Conservation (phyloP, 2,329 filamentous ascomycete genomes). For the Plectosphaerella cucumerina region DNA sequence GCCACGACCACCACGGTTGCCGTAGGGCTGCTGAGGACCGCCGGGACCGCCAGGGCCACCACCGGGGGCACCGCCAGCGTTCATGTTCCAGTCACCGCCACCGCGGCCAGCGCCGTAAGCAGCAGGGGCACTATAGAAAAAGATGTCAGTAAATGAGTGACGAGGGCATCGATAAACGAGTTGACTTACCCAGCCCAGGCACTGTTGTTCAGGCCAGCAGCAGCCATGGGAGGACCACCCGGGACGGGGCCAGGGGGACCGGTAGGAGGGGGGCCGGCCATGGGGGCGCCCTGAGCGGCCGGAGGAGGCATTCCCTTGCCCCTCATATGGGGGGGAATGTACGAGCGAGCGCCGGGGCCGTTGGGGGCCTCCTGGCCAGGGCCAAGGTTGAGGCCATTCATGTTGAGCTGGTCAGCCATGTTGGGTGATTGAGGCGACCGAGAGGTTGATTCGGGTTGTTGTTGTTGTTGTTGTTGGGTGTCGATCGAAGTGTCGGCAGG, state of each 20-base stretch:
- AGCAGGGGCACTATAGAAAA: slow-evolving; percentile 24
- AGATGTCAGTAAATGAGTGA: neutral
- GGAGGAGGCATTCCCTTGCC: slow-evolving; percentile 38
- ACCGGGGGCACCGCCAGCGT: no score
- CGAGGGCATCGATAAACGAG: neutral
- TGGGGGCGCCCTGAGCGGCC: slow-evolving; percentile 19
- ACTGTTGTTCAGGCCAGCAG: slow-evolving; percentile 41
- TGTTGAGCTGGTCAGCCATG: slow-evolving; percentile 84
- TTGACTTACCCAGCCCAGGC: slow-evolving; percentile 49
- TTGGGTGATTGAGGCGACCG: slow-evolving; percentile 29
- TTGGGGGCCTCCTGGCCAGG: slow-evolving; percentile 21
- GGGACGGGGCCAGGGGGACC: slow-evolving; percentile 27
- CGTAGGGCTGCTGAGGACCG: slow-evolving; percentile 17
- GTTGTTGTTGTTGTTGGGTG: neutral
- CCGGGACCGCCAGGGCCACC: slow-evolving; percentile 23
- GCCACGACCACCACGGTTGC: slow-evolving; percentile 29
- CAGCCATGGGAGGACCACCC: slow-evolving; percentile 23
- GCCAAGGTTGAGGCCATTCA: slow-evolving; percentile 67
- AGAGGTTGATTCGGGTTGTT: slow-evolving; percentile 5
- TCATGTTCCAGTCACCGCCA: slow-evolving; percentile 14
- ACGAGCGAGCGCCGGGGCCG: slow-evolving; percentile 51
- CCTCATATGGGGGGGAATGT: slow-evolving; percentile 84
- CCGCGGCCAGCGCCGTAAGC: slow-evolving; percentile 18
- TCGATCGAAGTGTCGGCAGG: slow-evolving; percentile 1
- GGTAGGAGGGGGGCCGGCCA: neutral